phyloP scores from a whole-genome alignment of 805 yeast species.

The Wickerhamiella domercqiae region DNA sequence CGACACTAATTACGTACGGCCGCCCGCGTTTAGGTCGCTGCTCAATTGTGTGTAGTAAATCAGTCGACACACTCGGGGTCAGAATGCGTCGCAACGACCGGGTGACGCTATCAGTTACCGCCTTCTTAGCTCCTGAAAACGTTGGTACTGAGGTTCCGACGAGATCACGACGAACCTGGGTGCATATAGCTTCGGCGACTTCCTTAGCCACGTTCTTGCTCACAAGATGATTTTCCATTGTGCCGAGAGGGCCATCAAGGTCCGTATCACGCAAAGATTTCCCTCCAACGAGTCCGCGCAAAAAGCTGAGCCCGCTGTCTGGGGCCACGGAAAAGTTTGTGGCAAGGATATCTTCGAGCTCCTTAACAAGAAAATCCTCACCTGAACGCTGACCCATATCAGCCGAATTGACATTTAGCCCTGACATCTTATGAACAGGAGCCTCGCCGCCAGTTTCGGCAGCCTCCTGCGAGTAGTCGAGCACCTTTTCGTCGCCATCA shows the following conservation, averaged over 20 bases:
- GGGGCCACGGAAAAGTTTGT: slow-evolving; percentile 11
- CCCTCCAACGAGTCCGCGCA: slow-evolving; percentile 52
- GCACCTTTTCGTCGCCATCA: slow-evolving; percentile 24
- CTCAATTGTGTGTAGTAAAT: slow-evolving; percentile 68
- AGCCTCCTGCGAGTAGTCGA: slow-evolving; percentile 40
- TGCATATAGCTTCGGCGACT: slow-evolving; percentile 59
- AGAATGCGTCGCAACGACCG: slow-evolving; percentile 50
- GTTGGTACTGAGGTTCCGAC: slow-evolving; percentile 56
- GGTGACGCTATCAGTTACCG: slow-evolving; percentile 47
- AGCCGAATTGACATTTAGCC: slow-evolving; percentile 12
- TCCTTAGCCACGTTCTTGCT: slow-evolving; percentile 84
- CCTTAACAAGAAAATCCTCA: slow-evolving; percentile 51
- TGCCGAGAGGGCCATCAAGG: slow-evolving; percentile 45
- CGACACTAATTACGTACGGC: slow-evolving; percentile 93
- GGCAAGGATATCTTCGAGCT: slow-evolving; percentile 32
- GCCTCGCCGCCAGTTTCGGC: slow-evolving; percentile 15
- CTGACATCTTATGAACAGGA: slow-evolving; percentile 19
- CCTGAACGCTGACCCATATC: slow-evolving; percentile 31
- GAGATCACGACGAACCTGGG: slow-evolving; percentile 52
- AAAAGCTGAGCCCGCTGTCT: slow-evolving; percentile 38
- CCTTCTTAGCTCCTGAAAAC: slow-evolving; percentile 59
- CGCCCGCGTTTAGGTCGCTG: slow-evolving; percentile 24
- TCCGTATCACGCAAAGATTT: slow-evolving; percentile 49
- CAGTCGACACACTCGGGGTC: slow-evolving; percentile 85
- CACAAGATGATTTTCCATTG: slow-evolving; percentile 61